These are phyloP conservation scores for Lentinula edodes DNA, from an alignment of 768 basidiomycete species.

Conservation along the genomic window DNA sequence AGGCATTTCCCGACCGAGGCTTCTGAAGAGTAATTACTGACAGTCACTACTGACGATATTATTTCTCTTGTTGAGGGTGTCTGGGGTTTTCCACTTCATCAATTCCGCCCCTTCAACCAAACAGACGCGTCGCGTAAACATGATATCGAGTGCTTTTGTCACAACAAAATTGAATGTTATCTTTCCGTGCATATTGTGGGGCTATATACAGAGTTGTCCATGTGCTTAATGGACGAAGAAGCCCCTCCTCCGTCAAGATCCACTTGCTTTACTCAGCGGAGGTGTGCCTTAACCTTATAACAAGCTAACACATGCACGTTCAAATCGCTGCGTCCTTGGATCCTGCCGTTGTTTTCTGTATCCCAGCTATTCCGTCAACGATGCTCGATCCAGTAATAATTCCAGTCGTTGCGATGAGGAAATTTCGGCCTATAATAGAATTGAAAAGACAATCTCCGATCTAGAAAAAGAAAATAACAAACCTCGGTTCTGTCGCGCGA, in stretches of 20 bases:
- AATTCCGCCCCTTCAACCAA: conserved; percentile 23
- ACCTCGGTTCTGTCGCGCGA: conserved; percentile 82
- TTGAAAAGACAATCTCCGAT: conserved; percentile 5
- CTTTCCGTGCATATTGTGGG: conserved; percentile 1
- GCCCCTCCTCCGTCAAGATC: not conserved
- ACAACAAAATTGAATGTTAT: not conserved
- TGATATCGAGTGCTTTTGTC: not conserved
- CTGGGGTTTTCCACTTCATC: conserved; percentile 17
- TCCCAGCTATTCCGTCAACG: conserved; percentile 60
- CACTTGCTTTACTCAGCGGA: not conserved
- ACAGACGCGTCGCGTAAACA: conserved; percentile 46
- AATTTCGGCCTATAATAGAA: conserved; percentile 61
- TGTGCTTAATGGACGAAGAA: conserved; percentile 18
- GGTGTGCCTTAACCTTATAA: conserved; percentile 2
- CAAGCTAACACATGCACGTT: conserved; percentile 9
- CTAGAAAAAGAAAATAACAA: conserved; percentile 16
- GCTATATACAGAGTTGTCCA: conserved; percentile 13
- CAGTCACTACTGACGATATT: not conserved
- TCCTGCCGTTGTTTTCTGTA: conserved; percentile 22
- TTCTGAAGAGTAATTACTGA: not conserved
- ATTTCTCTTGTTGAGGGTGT: conserved; percentile 13
- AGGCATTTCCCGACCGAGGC: not conserved
- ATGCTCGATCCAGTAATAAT: conserved; percentile 78
- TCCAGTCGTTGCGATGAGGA: conserved; percentile 88
- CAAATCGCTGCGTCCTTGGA: conserved; percentile 41